Evolutionary conservation across 139 green algal genomes (phyloP).

Genomic region (Micractinium conductrix): DNA sequence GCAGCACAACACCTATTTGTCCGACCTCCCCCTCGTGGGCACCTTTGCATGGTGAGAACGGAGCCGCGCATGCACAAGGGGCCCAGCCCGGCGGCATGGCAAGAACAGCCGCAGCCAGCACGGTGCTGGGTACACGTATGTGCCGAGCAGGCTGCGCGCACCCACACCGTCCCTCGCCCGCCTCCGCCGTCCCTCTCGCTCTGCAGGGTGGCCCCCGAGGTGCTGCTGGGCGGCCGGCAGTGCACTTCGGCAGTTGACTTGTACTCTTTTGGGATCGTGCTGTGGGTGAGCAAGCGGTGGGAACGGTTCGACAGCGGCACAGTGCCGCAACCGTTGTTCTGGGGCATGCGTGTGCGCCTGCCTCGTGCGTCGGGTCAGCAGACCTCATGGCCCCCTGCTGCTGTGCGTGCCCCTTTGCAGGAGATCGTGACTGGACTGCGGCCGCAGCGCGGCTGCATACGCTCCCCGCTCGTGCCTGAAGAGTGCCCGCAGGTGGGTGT

Average conservation of each 20-base stretch:
- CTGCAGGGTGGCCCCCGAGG: neutral
- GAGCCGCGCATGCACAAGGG: too few relatives aligned
- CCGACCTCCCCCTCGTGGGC: neutral
- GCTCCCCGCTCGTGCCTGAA: neutral
- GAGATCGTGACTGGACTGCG: neutral
- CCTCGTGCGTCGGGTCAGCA: too few relatives aligned
- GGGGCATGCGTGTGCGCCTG: too few relatives aligned
- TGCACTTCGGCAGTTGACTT: conserved; percentile 3
- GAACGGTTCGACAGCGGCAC: too few relatives aligned
- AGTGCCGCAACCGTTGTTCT: too few relatives aligned
- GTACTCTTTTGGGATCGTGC: neutral
- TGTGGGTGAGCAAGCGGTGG: neutral
- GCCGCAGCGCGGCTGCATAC: conserved; percentile 3
- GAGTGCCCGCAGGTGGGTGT: conserved; percentile 11
- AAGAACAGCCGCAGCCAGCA: too few relatives aligned
- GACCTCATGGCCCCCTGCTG: neutral
- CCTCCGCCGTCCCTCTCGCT: neutral
- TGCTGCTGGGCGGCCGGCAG: neutral
- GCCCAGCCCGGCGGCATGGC: too few relatives aligned
- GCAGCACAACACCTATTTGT: neutral
- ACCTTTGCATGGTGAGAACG: neutral
- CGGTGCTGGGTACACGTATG: too few relatives aligned
- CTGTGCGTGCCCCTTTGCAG: neutral
- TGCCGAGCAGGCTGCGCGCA: too few relatives aligned
- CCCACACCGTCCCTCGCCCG: too few relatives aligned